These are phyloP conservation scores for Flaveria bidentis DNA, from an alignment of 129 eudicot species.

Conservation along the genomic window DNA sequence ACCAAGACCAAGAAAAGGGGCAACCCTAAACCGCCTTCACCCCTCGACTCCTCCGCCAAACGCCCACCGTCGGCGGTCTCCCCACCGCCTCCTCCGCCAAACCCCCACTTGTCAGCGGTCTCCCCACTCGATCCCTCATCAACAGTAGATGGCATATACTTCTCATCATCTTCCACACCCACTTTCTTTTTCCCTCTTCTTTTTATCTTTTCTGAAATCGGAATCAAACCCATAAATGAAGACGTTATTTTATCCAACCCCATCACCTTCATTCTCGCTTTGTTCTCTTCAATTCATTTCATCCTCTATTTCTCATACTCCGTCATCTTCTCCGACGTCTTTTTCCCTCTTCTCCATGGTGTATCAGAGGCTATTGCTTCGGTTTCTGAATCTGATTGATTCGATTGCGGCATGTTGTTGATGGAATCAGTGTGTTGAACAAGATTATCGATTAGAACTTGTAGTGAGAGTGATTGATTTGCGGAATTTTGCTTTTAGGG, in stretches of 20 bases:
- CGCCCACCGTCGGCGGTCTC: too few relatives aligned
- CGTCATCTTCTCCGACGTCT: constrained; percentile 26
- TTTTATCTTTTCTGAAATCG: constrained; percentile 31
- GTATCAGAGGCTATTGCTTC: constrained; percentile 32
- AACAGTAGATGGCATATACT: constrained; percentile 48
- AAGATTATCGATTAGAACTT: neutral
- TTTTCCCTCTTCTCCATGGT: constrained; percentile 33
- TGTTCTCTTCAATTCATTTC: constrained; percentile 79
- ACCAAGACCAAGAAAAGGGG: too few relatives aligned
- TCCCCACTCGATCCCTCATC: constrained; percentile 39
- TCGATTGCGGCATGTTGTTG: constrained; percentile 27
- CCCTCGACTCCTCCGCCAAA: too few relatives aligned
- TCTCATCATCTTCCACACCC: constrained; percentile 61
- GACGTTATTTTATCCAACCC: constrained; percentile 67
- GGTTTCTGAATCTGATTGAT: constrained; percentile 44
- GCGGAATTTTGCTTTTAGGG: constrained; percentile 22
- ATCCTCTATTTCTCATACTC: constrained; percentile 75
- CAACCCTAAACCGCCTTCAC: too few relatives aligned
- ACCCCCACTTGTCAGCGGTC: too few relatives aligned
- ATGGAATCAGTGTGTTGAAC: constrained; percentile 12
- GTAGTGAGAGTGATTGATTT: neutral
- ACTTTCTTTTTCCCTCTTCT: constrained; percentile 55
- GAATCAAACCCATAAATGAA: constrained; percentile 48
- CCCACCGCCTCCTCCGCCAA: too few relatives aligned
- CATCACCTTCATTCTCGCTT: constrained; percentile 78